These are phyloP conservation scores for Leishmania gerbilli DNA, from an alignment of 208 protist species.

Conservation along the genomic window DNA sequence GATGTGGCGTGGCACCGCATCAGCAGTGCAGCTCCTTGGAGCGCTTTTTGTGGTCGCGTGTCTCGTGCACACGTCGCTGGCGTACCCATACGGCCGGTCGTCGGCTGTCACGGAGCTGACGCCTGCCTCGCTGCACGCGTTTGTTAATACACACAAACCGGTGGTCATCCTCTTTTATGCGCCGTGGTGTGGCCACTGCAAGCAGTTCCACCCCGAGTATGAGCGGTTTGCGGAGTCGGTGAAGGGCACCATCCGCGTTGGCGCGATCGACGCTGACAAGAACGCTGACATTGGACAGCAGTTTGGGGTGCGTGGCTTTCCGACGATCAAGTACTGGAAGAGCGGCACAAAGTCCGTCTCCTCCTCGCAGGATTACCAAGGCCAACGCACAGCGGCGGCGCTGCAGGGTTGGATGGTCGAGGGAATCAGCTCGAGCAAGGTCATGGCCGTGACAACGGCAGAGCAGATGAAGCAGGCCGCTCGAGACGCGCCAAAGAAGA, in stretches of 20 bases:
- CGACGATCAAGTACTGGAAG: slow-evolving; percentile 94
- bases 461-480: slow-evolving; percentile 36
- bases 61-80: slow-evolving; percentile 8
- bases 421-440: slow-evolving; percentile 42
- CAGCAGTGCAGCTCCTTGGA: slow-evolving; percentile 11
- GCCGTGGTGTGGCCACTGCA: slow-evolving; percentile 97
- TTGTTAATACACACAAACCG: slow-evolving; percentile 90
- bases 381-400: slow-evolving; percentile 58
- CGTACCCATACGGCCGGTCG: slow-evolving; percentile 61
- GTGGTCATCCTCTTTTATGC: slow-evolving; percentile 94
- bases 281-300: slow-evolving; percentile 63
- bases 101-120: slow-evolving; percentile 82
- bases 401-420: slow-evolving; percentile 64
- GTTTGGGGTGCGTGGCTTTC: slow-evolving; percentile 87
- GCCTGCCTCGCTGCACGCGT: slow-evolving; percentile 51
- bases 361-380: slow-evolving; percentile 69
- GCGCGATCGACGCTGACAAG: slow-evolving; percentile 83
- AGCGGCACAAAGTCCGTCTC: slow-evolving; percentile 59
- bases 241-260: slow-evolving; percentile 83
- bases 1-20: background rate
- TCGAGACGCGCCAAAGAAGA: slow-evolving; percentile 36
- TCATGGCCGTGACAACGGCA: slow-evolving; percentile 32
- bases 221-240: slow-evolving; percentile 78
- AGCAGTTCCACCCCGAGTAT: slow-evolving; percentile 86
- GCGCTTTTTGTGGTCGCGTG: slow-evolving; percentile 14